Evolutionary conservation across 495 filamentous ascomycete genomes (phyloP).

Genomic region (Neurospora sp.): DNA sequence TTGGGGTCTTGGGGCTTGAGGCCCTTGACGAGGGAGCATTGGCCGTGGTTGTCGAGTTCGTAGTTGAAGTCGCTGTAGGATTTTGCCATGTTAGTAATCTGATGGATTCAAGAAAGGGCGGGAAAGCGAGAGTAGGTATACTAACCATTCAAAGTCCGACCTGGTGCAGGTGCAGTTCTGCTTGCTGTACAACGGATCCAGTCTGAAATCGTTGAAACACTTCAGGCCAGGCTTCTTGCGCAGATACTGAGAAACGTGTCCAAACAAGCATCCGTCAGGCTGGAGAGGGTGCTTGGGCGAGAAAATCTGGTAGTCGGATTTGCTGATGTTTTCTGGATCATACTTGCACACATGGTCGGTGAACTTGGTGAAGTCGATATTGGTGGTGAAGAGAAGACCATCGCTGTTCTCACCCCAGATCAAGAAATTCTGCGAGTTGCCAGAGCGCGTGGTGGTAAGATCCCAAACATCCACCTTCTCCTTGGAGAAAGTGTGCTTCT

Average conservation of each 20-base stretch:
- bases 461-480: slow-evolving; percentile 57
- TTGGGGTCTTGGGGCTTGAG: slow-evolving; percentile 53
- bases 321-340: slow-evolving; percentile 48
- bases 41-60: slow-evolving; percentile 61
- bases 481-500: slow-evolving; percentile 60
- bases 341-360: slow-evolving; percentile 57
- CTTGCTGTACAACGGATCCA: slow-evolving; percentile 56
- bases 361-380: slow-evolving; percentile 79
- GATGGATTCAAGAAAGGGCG: neutral
- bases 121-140: slow-evolving; percentile 1
- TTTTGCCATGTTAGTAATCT: neutral
- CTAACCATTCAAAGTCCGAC: slow-evolving; percentile 90
- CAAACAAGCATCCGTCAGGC: slow-evolving; percentile 76
- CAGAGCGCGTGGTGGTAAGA: slow-evolving; percentile 81
- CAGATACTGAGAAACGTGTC: slow-evolving; percentile 79
- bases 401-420: slow-evolving; percentile 64
- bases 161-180: slow-evolving; percentile 73
- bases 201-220: slow-evolving; percentile 67
- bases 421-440: slow-evolving; percentile 79
- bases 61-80: slow-evolving; percentile 81
- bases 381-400: slow-evolving; percentile 53
- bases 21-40: slow-evolving; percentile 65
- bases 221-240: slow-evolving; percentile 64
- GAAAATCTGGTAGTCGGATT: slow-evolving; percentile 75
- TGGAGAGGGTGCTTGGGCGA: slow-evolving; percentile 67